A percentile compares a stretch with the other conserved stretches of the same genome.
Evolutionary conservation across 179 eudicot species (phyloP).

Genomic region (Spinacia oleracea): DNA sequence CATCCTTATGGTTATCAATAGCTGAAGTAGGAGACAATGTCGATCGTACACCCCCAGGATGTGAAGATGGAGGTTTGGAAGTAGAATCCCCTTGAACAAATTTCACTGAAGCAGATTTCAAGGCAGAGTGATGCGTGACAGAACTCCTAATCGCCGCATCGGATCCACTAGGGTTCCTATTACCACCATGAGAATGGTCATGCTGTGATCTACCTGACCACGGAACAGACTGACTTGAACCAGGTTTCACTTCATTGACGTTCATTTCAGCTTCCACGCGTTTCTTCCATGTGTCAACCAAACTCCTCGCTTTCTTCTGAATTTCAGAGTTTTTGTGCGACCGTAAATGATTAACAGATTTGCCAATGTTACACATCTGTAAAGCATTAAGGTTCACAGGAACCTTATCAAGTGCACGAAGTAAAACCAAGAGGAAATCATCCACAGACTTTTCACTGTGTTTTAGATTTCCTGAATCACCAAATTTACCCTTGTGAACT

Average conservation of each 20-base stretch:
- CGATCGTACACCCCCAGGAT: slow-evolving; percentile 35
- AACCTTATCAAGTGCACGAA: slow-evolving; percentile 84
- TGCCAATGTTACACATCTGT: slow-evolving; percentile 85
- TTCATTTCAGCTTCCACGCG: slow-evolving; percentile 96
- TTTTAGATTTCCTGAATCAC: slow-evolving; percentile 54
- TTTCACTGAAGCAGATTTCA: slow-evolving; percentile 49
- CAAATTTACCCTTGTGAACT: slow-evolving; percentile 69
- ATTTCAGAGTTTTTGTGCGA: slow-evolving; percentile 75
- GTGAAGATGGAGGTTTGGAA: slow-evolving; percentile 37
- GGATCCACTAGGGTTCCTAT: slow-evolving; percentile 44
- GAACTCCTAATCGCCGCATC: slow-evolving; percentile 49
- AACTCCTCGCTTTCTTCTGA: slow-evolving; percentile 83
- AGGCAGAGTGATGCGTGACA: slow-evolving; percentile 41
- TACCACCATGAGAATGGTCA: slow-evolving; percentile 56
- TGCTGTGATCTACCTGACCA: slow-evolving; percentile 65
- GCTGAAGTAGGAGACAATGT: slow-evolving; percentile 35
- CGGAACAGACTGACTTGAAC: slow-evolving; percentile 53
- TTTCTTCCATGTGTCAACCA: slow-evolving; percentile 97
- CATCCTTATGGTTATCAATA: slow-evolving; percentile 38
- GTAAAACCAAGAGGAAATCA: slow-evolving; percentile 73
- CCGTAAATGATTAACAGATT: slow-evolving; percentile 84
- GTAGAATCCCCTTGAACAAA: slow-evolving; percentile 46
- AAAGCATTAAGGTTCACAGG: slow-evolving; percentile 90
- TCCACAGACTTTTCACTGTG: slow-evolving; percentile 75
- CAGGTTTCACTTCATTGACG: slow-evolving; percentile 61